These are phyloP conservation scores for Nemania serpens DNA, from an alignment of 2,329 filamentous ascomycete species.

Conservation along the genomic window DNA sequence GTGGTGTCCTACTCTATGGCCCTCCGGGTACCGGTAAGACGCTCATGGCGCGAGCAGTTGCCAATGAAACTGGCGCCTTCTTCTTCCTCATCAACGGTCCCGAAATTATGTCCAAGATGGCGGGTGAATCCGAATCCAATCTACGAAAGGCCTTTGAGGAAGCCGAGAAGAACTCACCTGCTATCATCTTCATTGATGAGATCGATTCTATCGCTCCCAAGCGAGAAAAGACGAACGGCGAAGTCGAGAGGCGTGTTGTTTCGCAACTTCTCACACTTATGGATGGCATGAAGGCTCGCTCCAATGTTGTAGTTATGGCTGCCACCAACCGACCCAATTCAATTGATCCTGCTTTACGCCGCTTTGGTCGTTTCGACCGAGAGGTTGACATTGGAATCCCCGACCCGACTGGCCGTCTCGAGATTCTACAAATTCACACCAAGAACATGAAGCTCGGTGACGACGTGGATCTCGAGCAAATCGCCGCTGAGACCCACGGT, in stretches of 20 bases:
- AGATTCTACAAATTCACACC: conserved; percentile 99
- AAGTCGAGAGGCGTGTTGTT: conserved; percentile 97
- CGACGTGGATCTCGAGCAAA: conserved; percentile 95
- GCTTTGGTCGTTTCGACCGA: conserved; percentile 98
- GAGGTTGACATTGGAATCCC: conserved; percentile 98
- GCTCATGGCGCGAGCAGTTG: conserved; percentile 96
- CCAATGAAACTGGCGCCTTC: conserved; percentile 98
- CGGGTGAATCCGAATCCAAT: conserved; percentile 98
- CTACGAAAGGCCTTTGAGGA: conserved; percentile 99
- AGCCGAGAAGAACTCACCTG: conserved; percentile 98
- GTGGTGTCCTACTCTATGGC: conserved; percentile 94
- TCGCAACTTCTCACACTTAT: conserved; percentile 95
- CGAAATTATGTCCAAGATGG: conserved; percentile 99
- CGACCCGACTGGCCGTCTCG: conserved; percentile 95
- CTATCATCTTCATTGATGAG: conserved; percentile 99
- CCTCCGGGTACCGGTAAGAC: conserved; percentile 99
- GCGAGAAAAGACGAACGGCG: conserved; percentile 99
- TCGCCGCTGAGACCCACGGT: conserved; percentile 96
- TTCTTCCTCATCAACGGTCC: conserved; percentile 99
- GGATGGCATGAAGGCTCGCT: conserved; percentile 99
- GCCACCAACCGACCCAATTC: conserved; percentile 99
- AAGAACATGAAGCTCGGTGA: conserved; percentile 99
- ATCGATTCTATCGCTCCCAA: conserved; percentile 99
- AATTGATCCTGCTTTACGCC: conserved; percentile 94
- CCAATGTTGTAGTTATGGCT: conserved; percentile 98